phyloP scores from a whole-genome alignment of 2,329 filamentous ascomycete genomes.

The Calycina marina region DNA sequence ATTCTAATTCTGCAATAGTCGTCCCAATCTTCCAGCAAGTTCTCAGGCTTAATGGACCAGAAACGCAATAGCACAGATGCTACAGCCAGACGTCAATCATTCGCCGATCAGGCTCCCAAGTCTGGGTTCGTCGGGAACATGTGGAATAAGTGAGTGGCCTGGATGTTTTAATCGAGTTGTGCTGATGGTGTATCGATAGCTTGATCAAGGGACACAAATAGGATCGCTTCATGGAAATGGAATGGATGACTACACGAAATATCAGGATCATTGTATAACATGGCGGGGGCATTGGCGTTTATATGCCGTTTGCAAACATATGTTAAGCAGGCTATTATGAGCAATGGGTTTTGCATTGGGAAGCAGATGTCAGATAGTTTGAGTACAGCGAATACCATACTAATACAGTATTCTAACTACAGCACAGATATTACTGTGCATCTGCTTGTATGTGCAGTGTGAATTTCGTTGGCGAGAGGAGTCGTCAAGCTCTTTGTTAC shows the following conservation, averaged over 20 bases:
- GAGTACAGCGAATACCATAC: too few species aligned
- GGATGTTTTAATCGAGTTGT: not conserved
- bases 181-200: not conserved
- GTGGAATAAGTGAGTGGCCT: conserved; percentile 20
- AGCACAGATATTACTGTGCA: not conserved
- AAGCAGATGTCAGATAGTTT: not conserved
- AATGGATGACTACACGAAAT: not conserved
- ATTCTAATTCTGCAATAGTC: conserved; percentile 6
- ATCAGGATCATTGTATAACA: not conserved
- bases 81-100: conserved; percentile 26
- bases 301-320: not conserved
- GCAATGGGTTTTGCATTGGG: not conserved
- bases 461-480: too few species aligned
- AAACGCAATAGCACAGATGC: conserved; percentile 28
- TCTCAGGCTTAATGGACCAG: conserved; percentile 27
- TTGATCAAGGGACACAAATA: not conserved
- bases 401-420: too few species aligned
- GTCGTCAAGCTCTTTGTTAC: too few species aligned
- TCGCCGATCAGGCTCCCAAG: conserved; percentile 28
- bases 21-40: conserved; percentile 12
- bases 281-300: not conserved
- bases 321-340: not conserved
- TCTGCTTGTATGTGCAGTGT: too few species aligned
- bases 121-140: conserved; percentile 23
- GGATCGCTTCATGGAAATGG: not conserved